Conservation (phyloP, 2,329 filamentous ascomycete genomes). For the Piedraia hortae region DNA sequence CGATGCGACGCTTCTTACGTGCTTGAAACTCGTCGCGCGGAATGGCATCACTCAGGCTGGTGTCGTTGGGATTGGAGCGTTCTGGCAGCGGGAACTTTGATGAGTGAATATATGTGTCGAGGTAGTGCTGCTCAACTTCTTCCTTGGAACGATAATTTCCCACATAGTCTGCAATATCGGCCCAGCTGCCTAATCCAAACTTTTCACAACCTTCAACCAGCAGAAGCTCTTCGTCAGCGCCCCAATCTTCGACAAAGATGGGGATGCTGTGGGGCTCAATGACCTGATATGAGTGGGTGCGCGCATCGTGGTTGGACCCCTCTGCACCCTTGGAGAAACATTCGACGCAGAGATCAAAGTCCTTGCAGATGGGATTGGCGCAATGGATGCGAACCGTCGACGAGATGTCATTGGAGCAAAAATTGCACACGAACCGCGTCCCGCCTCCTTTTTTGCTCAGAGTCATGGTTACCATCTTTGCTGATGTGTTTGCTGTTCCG, state of each 20-base stretch:
- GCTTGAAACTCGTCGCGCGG: conserved; percentile 81
- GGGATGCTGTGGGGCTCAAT: conserved; percentile 97
- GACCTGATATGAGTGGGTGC: conserved; percentile 66
- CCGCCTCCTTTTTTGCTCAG: conserved; percentile 18
- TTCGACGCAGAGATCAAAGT: conserved; percentile 89
- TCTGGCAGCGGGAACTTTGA: conserved; percentile 63
- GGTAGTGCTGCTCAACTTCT: conserved; percentile 85
- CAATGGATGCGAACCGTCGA: conserved; percentile 92
- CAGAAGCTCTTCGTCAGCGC: conserved; percentile 85
- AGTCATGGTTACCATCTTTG: too few species aligned
- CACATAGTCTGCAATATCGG: conserved; percentile 93
- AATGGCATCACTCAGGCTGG: conserved; percentile 47
- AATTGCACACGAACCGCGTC: conserved; percentile 82
- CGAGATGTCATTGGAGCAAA: conserved; percentile 89
- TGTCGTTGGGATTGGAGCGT: conserved; percentile 60
- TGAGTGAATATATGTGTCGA: conserved; percentile 64
- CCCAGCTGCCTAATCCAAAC: conserved; percentile 90
- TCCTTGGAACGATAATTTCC: conserved; percentile 85
- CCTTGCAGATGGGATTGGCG: conserved; percentile 54
- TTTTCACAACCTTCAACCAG: conserved; percentile 83
- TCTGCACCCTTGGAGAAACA: conserved; percentile 68
- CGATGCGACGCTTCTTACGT: conserved; percentile 76
- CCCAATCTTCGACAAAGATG: conserved; percentile 86
- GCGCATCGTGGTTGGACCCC: conserved; percentile 63
- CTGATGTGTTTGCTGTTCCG: too few species aligned